These are phyloP conservation scores for Russula sp. DNA, from an alignment of 768 basidiomycete species.

Conservation along the genomic window DNA sequence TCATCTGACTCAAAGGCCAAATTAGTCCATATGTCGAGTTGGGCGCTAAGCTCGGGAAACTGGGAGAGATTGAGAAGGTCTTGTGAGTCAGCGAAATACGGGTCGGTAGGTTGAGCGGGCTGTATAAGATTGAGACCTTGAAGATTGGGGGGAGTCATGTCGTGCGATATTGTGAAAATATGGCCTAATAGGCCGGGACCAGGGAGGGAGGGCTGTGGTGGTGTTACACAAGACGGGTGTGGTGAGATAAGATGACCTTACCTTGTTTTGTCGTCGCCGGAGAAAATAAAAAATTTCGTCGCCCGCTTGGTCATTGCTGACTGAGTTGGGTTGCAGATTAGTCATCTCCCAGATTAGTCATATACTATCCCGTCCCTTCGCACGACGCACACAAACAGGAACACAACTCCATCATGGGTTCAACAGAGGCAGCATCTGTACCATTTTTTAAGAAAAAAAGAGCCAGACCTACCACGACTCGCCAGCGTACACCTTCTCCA, in stretches of 20 bases:
- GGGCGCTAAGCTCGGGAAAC: conserved; percentile 68
- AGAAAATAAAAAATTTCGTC: not conserved
- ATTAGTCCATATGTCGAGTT: conserved; percentile 80
- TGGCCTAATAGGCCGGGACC: not conserved
- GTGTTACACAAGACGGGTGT: not conserved
- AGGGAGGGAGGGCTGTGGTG: not conserved
- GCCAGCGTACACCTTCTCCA: conserved; percentile 73
- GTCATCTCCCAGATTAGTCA: not conserved
- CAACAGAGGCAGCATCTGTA: conserved; percentile 40
- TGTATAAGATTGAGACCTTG: conserved; percentile 80
- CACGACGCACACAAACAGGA: not conserved
- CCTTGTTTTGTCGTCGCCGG: too few relatives aligned
- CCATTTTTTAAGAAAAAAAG: conserved; percentile 90
- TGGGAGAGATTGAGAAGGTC: conserved; percentile 57
- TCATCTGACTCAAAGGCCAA: conserved; percentile 75
- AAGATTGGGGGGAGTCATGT: conserved; percentile 58
- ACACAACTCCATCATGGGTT: conserved; percentile 27
- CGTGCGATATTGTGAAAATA: not conserved
- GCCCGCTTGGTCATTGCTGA: not conserved
- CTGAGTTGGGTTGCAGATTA: not conserved
- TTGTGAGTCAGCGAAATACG: conserved; percentile 33
- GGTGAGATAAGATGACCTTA: not conserved
- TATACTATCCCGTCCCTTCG: not conserved
- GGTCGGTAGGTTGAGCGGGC: conserved; percentile 37
- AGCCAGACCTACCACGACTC: conserved; percentile 63